Base-by-base conservation (phyloP, 2,329 filamentous ascomycete species). In the Aureobasidium sp. region DNA sequence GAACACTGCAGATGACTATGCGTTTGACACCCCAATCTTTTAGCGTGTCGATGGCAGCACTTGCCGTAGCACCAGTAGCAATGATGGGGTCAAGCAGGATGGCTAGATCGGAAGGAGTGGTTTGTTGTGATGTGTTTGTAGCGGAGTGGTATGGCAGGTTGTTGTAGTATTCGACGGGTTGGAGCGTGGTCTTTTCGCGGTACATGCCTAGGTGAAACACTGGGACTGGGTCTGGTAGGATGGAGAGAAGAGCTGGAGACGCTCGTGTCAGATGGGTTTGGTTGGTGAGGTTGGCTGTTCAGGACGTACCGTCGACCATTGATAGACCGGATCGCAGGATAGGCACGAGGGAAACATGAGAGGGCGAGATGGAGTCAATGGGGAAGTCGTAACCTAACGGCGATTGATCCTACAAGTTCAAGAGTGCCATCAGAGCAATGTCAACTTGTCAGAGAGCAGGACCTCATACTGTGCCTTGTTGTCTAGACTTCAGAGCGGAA, bases 101-200 rank as follows among this genome's bases (percentile, higher is more conserved):
- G 63, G 91, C 91, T 13, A 96, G 80, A 27, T 83, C 80, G 1
- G 83, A 75, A 15, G 75, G 73, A 27, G 70, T 70, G n/a, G 66
- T 62, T n/a, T 64, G 57, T 5, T 71, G 65, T 1, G 78, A 74
- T 3, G 76, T 71, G 37, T 75, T 79, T 42, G 79, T 72, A 3
- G 66, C 62, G 42, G 68, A 70, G 76, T 90, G 88, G 76, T 90
- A 87, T 39, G 91, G 91, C 25, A 97, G 86, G 76, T 96, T 96
- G 81, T 97, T 97, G 83, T 97, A 97, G 83, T 97, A 96, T 77
- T 96, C 92, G 63, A 97, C 92, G 3, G 92, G 91, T 69, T 91
- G 86, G 62, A 97, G 86, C 48, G 90, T 93, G 62, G 85, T 85
- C 63, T 89, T 90, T 73, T 97, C 92, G 71, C 92, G 90, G 81